Evolutionary conservation across 2,329 filamentous ascomycete species (phyloP), one percentile per base, ranked within the genome.

Genomic region (Penicillium hordei): DNA sequence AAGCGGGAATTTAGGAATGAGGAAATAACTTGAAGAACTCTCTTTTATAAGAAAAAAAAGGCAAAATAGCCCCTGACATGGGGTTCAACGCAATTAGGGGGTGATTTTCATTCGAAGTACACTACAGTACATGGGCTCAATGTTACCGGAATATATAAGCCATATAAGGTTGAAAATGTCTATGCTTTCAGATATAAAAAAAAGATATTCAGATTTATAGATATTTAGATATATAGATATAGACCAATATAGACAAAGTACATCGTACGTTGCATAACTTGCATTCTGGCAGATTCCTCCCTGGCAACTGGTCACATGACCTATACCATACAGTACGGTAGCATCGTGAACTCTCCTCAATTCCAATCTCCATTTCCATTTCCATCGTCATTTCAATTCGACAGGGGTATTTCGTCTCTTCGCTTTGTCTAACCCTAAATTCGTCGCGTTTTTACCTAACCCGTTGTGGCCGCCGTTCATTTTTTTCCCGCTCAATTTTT

Each of bases 241-340:
- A 17, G 13, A 25, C 42, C 3, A 23, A 7, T 48, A 23, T 23
- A 17, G 3, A 27, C 42, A 5, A n/a, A 44, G 13, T 13, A 25
- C 46, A 13, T 27, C 33, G 46, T 49, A 38, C 4, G 34, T 39
- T 50, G 15, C 23, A 43, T 23, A 23, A 23, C 27, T 29, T 3
- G 21, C 52, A 55, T 55, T 55, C 52, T 55, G 52, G 45, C 46
- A 51, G 46, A 51, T 56, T 44, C 39, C 53, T 56, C 53, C 53
- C 53, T 56, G 48, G 53, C 53, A 56, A 56, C 53, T 52, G 39
- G 39, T 56, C 53, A 56, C 53, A 56, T 56, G 53, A 56, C 33
- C 46, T 10, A 46, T 52, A 52, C 52, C 46, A 39, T 56, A 56
- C 53, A 52, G 31, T 53, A 56, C 46, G 25, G 23, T 44, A 29